A percentile compares a stretch with the other conserved stretches of the same genome.
Conservation (phyloP, 1,284 basidiomycete genomes). For the Thelephora terrestris region DNA sequence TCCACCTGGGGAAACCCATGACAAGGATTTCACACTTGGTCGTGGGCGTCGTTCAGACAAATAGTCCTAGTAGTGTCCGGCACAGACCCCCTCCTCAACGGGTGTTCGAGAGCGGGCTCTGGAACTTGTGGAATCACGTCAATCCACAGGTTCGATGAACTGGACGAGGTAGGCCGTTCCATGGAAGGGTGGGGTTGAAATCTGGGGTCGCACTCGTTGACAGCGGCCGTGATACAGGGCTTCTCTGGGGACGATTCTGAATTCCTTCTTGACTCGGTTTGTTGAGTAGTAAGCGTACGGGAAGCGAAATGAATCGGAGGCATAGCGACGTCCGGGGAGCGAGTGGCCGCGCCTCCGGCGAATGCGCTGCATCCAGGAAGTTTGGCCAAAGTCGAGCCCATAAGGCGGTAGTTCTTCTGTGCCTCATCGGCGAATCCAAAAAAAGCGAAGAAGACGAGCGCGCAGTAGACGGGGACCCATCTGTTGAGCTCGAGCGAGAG, state of each 20-base stretch:
- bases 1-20: not conserved
- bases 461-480: slow-evolving; percentile 18
- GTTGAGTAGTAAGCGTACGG: not conserved
- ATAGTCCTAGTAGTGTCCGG: not conserved
- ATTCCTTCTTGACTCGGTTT: slow-evolving; percentile 7
- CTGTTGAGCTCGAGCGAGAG: slow-evolving; percentile 9
- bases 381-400: slow-evolving; percentile 34
- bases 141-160: slow-evolving; percentile 3
- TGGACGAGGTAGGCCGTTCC: slow-evolving; percentile 13
- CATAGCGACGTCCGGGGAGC: slow-evolving; percentile 28
- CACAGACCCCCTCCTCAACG: not conserved
- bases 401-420: slow-evolving; percentile 41
- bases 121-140: slow-evolving; percentile 7
- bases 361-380: slow-evolving; percentile 19
- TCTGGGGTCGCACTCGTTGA: slow-evolving; percentile 17
- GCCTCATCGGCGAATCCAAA: slow-evolving; percentile 66
- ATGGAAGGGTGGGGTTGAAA: slow-evolving; percentile 14
- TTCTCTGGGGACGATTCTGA: slow-evolving; percentile 23
- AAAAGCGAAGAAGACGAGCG: slow-evolving; percentile 47
- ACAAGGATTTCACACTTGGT: not conserved
- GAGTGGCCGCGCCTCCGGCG: slow-evolving; percentile 15
- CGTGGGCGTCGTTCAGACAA: not conserved
- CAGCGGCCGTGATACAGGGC: slow-evolving; percentile 22
- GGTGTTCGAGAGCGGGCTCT: not conserved
- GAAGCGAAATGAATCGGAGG: not conserved